phyloP scores from a whole-genome alignment of 176 grass and related monocot species.

The Sorghum bicolor region Sorghum_bicolor_NCBIv3 NC_012870.2:74768001-74768500 shows the following conservation, averaged over 20 bases:
- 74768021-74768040: too few species aligned
- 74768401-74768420: not conserved
- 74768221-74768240: not conserved
- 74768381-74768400: too few species aligned
- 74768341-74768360: not conserved
- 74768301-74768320: not conserved
- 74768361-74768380: not conserved
- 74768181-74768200: too few species aligned
- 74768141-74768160: too few species aligned
- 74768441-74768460: not conserved
- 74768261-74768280: not conserved
- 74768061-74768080: not conserved
- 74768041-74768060: too few species aligned
- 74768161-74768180: too few species aligned
- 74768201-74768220: too few species aligned
- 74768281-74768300: not conserved
- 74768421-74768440: not conserved
- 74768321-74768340: not conserved
- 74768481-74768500: not conserved
- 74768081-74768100: not conserved
- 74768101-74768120: too few species aligned
- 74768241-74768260: not conserved
- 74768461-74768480: not conserved
- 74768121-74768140: too few species aligned
- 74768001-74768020: too few species aligned